Conservation (phyloP, 805 yeast genomes). For the Ogataea chonburiensis region DNA sequence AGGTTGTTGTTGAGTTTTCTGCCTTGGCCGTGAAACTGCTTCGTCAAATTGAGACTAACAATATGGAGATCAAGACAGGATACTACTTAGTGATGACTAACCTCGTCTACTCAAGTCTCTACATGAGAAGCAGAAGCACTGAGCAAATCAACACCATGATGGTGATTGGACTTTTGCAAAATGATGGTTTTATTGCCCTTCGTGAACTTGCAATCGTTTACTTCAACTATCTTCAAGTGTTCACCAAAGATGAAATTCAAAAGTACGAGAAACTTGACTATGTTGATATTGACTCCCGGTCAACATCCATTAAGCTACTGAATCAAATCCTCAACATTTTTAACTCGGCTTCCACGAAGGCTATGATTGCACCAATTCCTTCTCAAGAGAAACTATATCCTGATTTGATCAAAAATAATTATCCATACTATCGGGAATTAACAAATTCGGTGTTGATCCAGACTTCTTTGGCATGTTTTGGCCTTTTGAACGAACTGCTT, state of each 20-base stretch:
- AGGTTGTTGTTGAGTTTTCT: constrained; percentile 27
- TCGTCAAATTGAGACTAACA: constrained; percentile 18
- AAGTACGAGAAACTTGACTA: constrained; percentile 21
- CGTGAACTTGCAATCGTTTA: constrained; percentile 29
- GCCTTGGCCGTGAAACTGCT: constrained; percentile 20
- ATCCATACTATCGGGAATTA: constrained; percentile 28
- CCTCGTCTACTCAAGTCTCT: constrained; percentile 25
- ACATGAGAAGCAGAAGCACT: constrained; percentile 24
- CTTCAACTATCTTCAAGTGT: constrained; percentile 23
- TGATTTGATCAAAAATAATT: constrained; percentile 30
- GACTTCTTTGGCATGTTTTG: constrained; percentile 39
- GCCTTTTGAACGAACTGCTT: constrained; percentile 38
- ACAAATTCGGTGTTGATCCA: constrained; percentile 36
- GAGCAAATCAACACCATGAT: constrained; percentile 40
- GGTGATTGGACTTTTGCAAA: constrained; percentile 49
- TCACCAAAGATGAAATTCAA: constrained; percentile 19
- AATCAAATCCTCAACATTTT: constrained; percentile 40
- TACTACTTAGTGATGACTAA: constrained; percentile 28
- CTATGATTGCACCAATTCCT: constrained; percentile 33
- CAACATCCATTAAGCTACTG: constrained; percentile 25
- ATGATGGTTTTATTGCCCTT: constrained; percentile 43
- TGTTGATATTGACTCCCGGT: constrained; percentile 27
- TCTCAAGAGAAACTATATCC: constrained; percentile 41
- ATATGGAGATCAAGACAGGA: constrained; percentile 26
- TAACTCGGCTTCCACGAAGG: constrained; percentile 43